Evolutionary conservation across 257 asterid genomes (phyloP).

Genomic region (Rhazya stricta): DNA sequence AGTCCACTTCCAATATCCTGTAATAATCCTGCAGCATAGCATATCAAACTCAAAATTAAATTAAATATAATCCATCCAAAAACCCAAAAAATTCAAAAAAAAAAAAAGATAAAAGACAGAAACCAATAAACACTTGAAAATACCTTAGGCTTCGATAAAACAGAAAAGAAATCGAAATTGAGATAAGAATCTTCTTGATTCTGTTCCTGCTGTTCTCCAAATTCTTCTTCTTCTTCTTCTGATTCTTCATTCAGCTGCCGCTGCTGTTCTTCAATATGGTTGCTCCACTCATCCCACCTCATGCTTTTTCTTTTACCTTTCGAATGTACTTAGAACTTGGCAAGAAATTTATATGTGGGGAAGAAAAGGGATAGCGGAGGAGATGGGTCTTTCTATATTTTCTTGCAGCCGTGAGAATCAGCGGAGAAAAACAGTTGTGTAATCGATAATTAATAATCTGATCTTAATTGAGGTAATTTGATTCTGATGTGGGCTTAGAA

Average conservation of each 20-base stretch:
- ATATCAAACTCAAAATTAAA: conserved; percentile 3
- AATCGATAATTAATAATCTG: too few species aligned
- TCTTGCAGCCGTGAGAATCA: background rate
- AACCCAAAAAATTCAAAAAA: background rate
- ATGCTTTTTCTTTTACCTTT: conserved; percentile 23
- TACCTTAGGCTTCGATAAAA: conserved; percentile 71
- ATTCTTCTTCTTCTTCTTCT: conserved; percentile 31
- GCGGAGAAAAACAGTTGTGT: background rate
- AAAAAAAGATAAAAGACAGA: background rate
- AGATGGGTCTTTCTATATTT: background rate
- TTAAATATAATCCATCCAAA: background rate
- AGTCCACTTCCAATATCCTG: conserved; percentile 76
- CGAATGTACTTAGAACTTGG: background rate
- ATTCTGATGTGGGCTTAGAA: background rate
- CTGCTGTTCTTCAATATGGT: conserved; percentile 30
- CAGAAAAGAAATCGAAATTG: conserved; percentile 60
- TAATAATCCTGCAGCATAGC: conserved; percentile 57
- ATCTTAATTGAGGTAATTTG: background rate
- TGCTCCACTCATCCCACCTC: conserved; percentile 77
- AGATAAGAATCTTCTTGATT: conserved; percentile 37
- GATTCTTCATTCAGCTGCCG: conserved; percentile 4
- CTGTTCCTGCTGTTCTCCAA: conserved; percentile 24
- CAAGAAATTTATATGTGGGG: background rate
- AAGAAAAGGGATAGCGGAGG: background rate
- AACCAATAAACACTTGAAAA: background rate